phyloP scores from a whole-genome alignment of 106 monocot genomes.

The Acanthochlamys bracteata region DNA sequence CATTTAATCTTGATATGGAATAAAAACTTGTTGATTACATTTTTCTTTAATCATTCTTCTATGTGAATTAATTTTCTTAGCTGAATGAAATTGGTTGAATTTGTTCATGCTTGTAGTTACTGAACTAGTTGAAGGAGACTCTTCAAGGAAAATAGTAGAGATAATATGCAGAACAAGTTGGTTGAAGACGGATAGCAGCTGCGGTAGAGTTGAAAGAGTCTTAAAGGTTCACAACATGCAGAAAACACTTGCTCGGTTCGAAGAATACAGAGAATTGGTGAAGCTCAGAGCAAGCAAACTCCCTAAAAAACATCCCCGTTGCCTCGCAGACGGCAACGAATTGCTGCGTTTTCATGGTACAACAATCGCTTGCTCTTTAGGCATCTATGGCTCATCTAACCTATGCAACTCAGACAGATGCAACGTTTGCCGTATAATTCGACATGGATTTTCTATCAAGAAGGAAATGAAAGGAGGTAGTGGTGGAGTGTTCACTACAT shows the following conservation, averaged over 20 bases:
- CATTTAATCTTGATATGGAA: neutral
- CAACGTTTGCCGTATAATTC: conserved; percentile 60
- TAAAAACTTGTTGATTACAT: neutral
- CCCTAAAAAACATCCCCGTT: conserved; percentile 91
- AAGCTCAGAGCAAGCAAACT: conserved; percentile 74
- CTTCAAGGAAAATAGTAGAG: conserved; percentile 95
- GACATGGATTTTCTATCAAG: conserved; percentile 62
- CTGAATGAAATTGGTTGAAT: neutral
- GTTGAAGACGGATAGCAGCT: conserved; percentile 57
- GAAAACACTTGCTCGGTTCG: conserved; percentile 72
- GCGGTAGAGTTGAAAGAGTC: conserved; percentile 74
- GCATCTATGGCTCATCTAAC: conserved; percentile 50
- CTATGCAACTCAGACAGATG: conserved; percentile 72
- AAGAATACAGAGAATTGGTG: conserved; percentile 78
- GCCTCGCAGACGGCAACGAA: conserved; percentile 93
- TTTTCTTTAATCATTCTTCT: neutral
- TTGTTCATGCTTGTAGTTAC: conserved; percentile 15
- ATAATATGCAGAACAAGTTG: conserved; percentile 89
- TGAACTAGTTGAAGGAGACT: conserved; percentile 87
- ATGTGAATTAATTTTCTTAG: neutral
- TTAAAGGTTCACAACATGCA: conserved; percentile 93
- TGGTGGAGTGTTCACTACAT: conserved; percentile 91
- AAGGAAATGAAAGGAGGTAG: conserved; percentile 43
- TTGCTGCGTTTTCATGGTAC: conserved; percentile 80
- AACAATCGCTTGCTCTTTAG: conserved; percentile 63